Evolutionary conservation across 495 filamentous ascomycete genomes (phyloP), one percentile per base, ranked within the genome.

Genomic region (Aspergillus steynii): DNA sequence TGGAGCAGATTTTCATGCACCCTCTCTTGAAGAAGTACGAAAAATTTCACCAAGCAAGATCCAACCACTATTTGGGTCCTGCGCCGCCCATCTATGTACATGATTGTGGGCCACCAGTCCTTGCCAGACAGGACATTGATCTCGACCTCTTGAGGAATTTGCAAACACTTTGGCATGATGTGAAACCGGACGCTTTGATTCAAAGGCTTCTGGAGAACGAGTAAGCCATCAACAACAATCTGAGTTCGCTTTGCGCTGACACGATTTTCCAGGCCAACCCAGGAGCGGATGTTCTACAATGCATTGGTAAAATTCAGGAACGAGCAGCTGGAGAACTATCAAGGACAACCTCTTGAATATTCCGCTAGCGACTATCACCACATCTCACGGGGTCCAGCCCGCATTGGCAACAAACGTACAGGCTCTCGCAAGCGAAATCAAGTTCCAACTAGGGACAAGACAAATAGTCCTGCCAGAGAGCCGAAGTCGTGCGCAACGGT

Each of bases 301-400:
- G 83, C 94, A 0, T 84, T 99, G 27, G 74, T 88, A 60, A 88
- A 85, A 64, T 93, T 96, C 70, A 81, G 89, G 26, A 87, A 97
- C 55, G 86, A 90, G 42, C 86, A 92, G 56, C 68, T 96, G 12
- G 92, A 97, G 68, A 90, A 96, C 63, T 97, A 93, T 67, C 82
- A 84, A 64, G 83, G 83, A 20, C 83, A 86, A 56, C 82, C 88
- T 3, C 77, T 96, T 20, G 83, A 83, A 32, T 88, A 93, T 68
- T 96, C 93, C 1, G 80, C 88, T 20, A 95, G 91, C 71, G 93
- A 97, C 70, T 91, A 93, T 65, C 91, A 97, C 64, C 90, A 96
- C 68, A 82, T 88, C 58, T 87, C 84, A 56, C 81, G 81, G 20
- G 75, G 69, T 27, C 56, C 68, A 46, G 81, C 80, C 12, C 78